Base-by-base conservation (phyloP, 2,329 filamentous ascomycete species). In the Penicillium sclerotiorum region DNA sequence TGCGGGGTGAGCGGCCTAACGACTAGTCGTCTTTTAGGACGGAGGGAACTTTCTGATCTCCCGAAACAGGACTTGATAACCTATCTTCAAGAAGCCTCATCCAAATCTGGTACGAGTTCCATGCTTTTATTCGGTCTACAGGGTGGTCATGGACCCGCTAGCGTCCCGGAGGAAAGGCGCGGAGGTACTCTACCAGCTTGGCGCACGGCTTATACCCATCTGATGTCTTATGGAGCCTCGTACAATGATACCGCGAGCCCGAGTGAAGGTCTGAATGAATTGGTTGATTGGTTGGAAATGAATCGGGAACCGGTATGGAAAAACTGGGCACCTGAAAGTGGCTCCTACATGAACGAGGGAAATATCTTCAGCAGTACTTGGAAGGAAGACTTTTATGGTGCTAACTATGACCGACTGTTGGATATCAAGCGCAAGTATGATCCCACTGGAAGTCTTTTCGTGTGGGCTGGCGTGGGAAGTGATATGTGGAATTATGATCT, bases 1-100 rank as follows among this genome's bases (percentile, higher is more conserved):
- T 7, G 7, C 25, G 20, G 72, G 71, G 8, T 57, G 55, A 6
- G 56, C 59, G 4, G 60, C 11, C 50, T 68, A 2, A 64, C 66
- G 5, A 65, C 66, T 0, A 70, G 65, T 28, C 67, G 71, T 9
- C 57, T 75, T 4, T 47, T 75, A 0, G 71, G 72, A 4, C 56
- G 59, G 1, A 52, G 61, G 9, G 59, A 64, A 21, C 67, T 72
- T 41, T 49, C 62, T 0, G 54, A 63, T 4, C 56, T 58, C 8
- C 36, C 41, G 0, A 51, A 20, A n/a, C 13, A 30, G 2, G 20
- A 53, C 1, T 37, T 64, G 3, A 45, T 30, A 1, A 1, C n/a
- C 3, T 55, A 57, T 12, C 25, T 28, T 12, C 25, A 28, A 12
- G 12, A 7, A 7, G 7, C 12, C 12, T 28, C 25, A 7, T 7